phyloP scores from a whole-genome alignment of 208 protist genomes.

The Lotmaria passim region DNA sequence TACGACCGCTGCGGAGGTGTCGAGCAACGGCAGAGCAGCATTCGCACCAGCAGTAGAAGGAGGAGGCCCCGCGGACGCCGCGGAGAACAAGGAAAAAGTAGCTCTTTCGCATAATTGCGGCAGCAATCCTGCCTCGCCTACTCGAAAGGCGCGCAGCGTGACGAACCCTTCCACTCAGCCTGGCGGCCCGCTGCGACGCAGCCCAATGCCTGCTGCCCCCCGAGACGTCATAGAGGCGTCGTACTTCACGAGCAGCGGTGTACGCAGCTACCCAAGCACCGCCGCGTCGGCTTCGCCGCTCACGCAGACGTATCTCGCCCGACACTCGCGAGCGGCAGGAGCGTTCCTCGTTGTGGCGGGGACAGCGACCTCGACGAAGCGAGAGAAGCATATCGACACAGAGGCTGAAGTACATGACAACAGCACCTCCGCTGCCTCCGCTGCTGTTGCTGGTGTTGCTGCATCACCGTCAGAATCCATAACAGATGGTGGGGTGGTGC shows the following conservation, averaged over 20 bases:
- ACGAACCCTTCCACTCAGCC: neutral
- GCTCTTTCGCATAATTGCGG: too few species aligned
- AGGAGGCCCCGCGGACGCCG: neutral
- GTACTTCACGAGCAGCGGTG: neutral
- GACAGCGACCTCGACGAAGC: too few species aligned
- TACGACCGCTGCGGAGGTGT: too few species aligned
- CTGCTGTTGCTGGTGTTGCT: neutral
- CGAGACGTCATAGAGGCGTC: neutral
- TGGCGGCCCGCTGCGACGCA: neutral
- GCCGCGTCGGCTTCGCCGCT: neutral
- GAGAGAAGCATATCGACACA: too few species aligned
- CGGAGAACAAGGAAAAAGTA: neutral
- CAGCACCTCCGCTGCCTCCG: too few species aligned
- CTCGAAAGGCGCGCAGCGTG: neutral
- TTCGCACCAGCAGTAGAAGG: too few species aligned
- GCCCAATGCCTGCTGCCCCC: neutral
- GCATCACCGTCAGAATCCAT: too few species aligned
- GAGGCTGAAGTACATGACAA: too few species aligned
- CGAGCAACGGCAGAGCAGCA: too few species aligned
- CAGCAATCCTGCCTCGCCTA: neutral
- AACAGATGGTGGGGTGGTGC: too few species aligned
- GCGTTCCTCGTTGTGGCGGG: neutral
- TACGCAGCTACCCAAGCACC: neutral
- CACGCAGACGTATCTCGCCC: slow-evolving; percentile 15
- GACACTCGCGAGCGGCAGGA: slow-evolving; percentile 7